phyloP scores from a whole-genome alignment of 371 early-diverging fungal species.

The Mortierella sp. region DNA sequence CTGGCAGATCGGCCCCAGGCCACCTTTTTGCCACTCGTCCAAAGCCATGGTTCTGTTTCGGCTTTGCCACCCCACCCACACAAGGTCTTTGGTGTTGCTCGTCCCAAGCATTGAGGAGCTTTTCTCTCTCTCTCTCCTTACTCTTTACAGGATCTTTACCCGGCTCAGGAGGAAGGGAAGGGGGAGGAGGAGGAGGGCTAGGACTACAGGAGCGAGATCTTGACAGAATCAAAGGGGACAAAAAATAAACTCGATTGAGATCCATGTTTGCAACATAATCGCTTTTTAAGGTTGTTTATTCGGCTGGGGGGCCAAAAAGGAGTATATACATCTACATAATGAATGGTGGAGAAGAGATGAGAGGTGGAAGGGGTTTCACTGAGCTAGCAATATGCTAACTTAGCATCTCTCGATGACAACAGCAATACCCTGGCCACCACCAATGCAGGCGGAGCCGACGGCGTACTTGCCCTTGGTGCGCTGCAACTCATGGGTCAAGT shows the following conservation, averaged over 20 bases:
- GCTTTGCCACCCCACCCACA: conserved; percentile 16
- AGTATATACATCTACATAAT: too few relatives aligned
- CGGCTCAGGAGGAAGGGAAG: too few relatives aligned
- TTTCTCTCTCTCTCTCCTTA: conserved; percentile 1
- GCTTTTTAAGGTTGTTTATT: too few relatives aligned
- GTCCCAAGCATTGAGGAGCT: conserved; percentile 3
- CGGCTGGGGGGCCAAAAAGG: too few relatives aligned
- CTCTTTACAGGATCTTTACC: conserved; percentile 2
- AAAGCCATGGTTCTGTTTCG: conserved; percentile 10
- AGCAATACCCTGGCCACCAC: conserved; percentile 85
- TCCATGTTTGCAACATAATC: conserved; percentile 35
- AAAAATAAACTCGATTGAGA: conserved; percentile 44
- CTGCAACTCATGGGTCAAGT: conserved; percentile 86
- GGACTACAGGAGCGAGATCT: conserved; percentile 35
- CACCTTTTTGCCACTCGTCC: conserved; percentile 18
- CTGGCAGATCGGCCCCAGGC: conserved; percentile 31
- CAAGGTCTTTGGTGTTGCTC: conserved; percentile 17
- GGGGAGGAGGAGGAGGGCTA: neutral
- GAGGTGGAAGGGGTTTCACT: too few relatives aligned
- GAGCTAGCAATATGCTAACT: neutral
- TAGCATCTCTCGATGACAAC: conserved; percentile 56
- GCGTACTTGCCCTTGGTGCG: conserved; percentile 86
- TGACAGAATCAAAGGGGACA: conserved; percentile 61
- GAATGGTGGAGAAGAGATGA: too few relatives aligned
- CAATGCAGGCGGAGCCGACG: conserved; percentile 93